These are phyloP conservation scores for Ogataea philodendri DNA, from an alignment of 805 yeast genomes.

Conservation along the genomic window DNA sequence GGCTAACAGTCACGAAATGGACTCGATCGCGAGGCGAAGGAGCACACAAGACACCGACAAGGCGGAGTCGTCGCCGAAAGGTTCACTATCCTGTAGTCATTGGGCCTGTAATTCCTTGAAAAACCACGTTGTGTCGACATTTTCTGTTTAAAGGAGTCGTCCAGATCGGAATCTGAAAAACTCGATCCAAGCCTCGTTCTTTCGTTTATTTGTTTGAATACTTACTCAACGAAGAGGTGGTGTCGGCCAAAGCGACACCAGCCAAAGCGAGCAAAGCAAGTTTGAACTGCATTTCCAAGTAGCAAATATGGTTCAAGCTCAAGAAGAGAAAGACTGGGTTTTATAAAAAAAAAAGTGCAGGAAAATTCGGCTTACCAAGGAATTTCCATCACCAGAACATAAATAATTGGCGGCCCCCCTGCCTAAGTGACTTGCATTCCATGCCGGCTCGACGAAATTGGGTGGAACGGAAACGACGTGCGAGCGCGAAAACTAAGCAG, in stretches of 20 bases:
- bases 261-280: slow-evolving; percentile 48
- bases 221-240: slow-evolving; percentile 39
- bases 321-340: slow-evolving; percentile 11
- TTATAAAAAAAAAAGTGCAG: slow-evolving; percentile 8
- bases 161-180: slow-evolving; percentile 6
- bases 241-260: slow-evolving; percentile 44
- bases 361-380: slow-evolving; percentile 10
- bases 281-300: slow-evolving; percentile 52
- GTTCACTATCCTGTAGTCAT: background rate
- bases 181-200: background rate
- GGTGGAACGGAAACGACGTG: slow-evolving; percentile 6
- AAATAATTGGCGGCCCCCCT: slow-evolving; percentile 13
- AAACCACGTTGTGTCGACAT: no score
- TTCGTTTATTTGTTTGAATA: slow-evolving; percentile 14
- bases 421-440: slow-evolving; percentile 7
- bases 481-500: slow-evolving; percentile 5
- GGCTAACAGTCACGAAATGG: background rate
- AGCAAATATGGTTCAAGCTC: slow-evolving; percentile 3
- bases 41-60: background rate
- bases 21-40: background rate
- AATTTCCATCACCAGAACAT: slow-evolving; percentile 6
- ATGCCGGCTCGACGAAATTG: slow-evolving; percentile 1
- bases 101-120: no score
- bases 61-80: no score
- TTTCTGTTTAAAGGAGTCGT: slow-evolving; percentile 2